Evolutionary conservation across 345 rosid genomes (phyloP).

Genomic region (Salix viminalis): DNA sequence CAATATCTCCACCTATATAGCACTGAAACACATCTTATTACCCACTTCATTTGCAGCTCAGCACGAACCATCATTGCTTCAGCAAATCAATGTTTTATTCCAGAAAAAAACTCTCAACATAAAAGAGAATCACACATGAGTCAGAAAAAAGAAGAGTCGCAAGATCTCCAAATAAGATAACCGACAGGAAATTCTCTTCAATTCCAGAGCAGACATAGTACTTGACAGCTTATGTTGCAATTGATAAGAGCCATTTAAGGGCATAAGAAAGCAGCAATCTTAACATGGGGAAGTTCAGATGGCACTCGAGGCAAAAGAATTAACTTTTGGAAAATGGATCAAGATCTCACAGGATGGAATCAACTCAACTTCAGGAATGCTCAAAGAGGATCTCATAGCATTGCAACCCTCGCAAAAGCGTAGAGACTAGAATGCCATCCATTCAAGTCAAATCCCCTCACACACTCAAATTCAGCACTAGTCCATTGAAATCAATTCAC

Average conservation of each 20-base stretch:
- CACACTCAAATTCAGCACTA: background rate
- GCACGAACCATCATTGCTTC: background rate
- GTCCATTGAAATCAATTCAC: background rate
- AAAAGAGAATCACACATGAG: background rate
- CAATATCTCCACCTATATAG: background rate
- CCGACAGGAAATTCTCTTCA: background rate
- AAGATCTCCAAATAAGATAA: background rate
- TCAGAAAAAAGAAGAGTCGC: background rate
- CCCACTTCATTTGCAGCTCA: background rate
- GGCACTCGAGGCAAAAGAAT: background rate
- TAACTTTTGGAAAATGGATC: background rate
- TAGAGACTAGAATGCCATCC: background rate
- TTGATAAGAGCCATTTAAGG: background rate
- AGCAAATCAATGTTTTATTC: background rate
- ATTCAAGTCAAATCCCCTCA: background rate
- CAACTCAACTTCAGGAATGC: background rate
- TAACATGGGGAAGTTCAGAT: background rate
- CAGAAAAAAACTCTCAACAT: background rate
- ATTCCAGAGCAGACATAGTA: background rate
- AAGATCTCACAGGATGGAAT: background rate
- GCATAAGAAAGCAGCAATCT: background rate
- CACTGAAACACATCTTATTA: background rate
- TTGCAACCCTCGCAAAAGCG: background rate
- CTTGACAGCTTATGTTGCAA: background rate
- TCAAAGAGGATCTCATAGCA: background rate